These are phyloP conservation scores for Grammothele lineata DNA, from an alignment of 768 basidiomycete species.

Conservation along the genomic window DNA sequence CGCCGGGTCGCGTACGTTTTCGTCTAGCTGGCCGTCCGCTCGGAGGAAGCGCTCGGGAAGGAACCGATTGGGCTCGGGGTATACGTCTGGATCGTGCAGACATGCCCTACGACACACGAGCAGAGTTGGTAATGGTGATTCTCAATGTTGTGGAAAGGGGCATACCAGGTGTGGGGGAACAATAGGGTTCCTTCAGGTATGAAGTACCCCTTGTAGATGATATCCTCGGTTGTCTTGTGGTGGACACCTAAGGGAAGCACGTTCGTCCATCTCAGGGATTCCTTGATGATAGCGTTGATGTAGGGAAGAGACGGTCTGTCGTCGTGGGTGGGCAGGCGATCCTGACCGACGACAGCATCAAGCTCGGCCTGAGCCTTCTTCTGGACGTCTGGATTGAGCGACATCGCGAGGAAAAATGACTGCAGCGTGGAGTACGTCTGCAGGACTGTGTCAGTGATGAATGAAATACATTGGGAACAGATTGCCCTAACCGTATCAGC, in stretches of 20 bases:
- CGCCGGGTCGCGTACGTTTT: slow-evolving; percentile 28
- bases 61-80: slow-evolving; percentile 80
- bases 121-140: background rate
- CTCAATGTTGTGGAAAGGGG: too few relatives aligned
- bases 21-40: slow-evolving; percentile 56
- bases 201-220: slow-evolving; percentile 18
- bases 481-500: slow-evolving; percentile 10
- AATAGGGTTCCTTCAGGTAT: slow-evolving; percentile 23
- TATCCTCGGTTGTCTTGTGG: slow-evolving; percentile 27
- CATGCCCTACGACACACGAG: slow-evolving; percentile 34
- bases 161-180: slow-evolving; percentile 22
- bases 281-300: slow-evolving; percentile 9
- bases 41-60: slow-evolving; percentile 69
- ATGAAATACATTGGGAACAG: background rate
- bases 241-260: slow-evolving; percentile 1
- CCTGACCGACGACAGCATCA: slow-evolving; percentile 6
- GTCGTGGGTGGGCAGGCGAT: slow-evolving; percentile 7
- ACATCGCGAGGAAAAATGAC: slow-evolving; percentile 27
- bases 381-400: slow-evolving; percentile 22
- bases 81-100: slow-evolving; percentile 82
- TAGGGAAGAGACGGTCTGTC: slow-evolving; percentile 6
- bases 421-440: slow-evolving; percentile 20
- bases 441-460: background rate
- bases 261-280: slow-evolving; percentile 13
- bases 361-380: slow-evolving; percentile 10